Evolutionary conservation across 2,329 filamentous ascomycete species (phyloP), one percentile per base, ranked within the genome.

Genomic region (Fusarium proliferatum): DNA sequence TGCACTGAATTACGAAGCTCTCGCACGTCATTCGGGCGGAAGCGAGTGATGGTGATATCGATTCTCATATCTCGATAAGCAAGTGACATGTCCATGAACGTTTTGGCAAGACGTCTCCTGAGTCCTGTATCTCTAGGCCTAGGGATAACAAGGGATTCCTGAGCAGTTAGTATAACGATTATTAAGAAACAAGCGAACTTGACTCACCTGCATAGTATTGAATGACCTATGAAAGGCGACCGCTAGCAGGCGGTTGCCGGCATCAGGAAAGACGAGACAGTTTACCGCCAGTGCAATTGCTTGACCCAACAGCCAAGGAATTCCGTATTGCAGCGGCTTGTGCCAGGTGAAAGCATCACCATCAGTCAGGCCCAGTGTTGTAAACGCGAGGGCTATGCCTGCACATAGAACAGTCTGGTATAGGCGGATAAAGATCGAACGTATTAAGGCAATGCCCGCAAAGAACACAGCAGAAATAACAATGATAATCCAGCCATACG

Each of bases 251-350:
- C 87, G 84, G 16, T 88, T 85, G 9, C 88, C 88, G n/a, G 87
- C 85, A 76, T 90, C 88, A 5, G 89, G 88, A 67, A 85, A 85
- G 8, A 90, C 72, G 15, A 83, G 57, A 43, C 84, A 78, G 72
- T 87, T 88, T 30, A 89, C 80, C 21, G 85, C 57, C 39, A 90
- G 79, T 55, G 85, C 84, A 58, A 90, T 84, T 3, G 82, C 87
- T 75, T 90, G 87, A 0, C 89, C 89, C 12, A 89, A 67, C 4
- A 86, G 77, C 87, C 88, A 91, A 4, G 89, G 87, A 38, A 90
- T 82, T 5, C 84, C 88, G 76, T 88, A 90, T 51, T 82, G 81
- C 67, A 85, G 84, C 6, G 89, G 73, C 72, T 88, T 89, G 30
- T 71, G 64, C 88, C 88, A 90, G 10, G 82, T 78, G 9, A 89